These are phyloP conservation scores for Oemleria cerasiformis DNA, from an alignment of 306 rosid genomes.

Conservation along the genomic window DNA sequence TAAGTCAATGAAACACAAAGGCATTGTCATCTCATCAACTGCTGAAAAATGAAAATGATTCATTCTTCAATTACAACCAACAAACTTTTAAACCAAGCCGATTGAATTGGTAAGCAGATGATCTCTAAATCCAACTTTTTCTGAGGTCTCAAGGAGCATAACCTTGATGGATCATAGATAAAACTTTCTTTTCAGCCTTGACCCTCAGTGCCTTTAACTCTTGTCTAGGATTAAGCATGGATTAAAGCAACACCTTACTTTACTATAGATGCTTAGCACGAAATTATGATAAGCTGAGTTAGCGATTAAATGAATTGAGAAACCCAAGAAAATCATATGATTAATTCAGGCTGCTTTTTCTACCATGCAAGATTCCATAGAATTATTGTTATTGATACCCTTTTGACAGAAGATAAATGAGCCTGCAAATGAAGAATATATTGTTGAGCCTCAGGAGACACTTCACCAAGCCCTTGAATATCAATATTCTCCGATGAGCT, in stretches of 20 bases:
- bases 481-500: slow-evolving; percentile 38
- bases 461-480: slow-evolving; percentile 65
- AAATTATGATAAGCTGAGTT: not conserved
- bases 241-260: not conserved
- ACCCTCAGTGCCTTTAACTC: not conserved
- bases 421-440: slow-evolving; percentile 70
- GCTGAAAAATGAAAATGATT: no score
- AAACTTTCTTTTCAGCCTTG: not conserved
- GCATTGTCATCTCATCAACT: no score
- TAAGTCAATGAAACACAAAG: no score
- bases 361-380: not conserved
- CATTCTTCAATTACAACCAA: not conserved
- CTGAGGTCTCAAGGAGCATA: not conserved
- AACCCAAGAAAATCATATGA: slow-evolving; percentile 5
- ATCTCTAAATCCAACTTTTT: slow-evolving; percentile 3
- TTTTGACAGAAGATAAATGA: slow-evolving; percentile 67
- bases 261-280: not conserved
- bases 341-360: slow-evolving; percentile 2
- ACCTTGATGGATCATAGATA: not conserved
- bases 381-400: slow-evolving; percentile 50
- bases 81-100: not conserved
- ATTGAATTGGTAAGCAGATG: not conserved
- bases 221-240: not conserved
- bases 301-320: slow-evolving; percentile 11
- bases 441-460: slow-evolving; percentile 69